Conservation (phyloP, 2,329 filamentous ascomycete species). For the Phialophora tarda region DNA sequence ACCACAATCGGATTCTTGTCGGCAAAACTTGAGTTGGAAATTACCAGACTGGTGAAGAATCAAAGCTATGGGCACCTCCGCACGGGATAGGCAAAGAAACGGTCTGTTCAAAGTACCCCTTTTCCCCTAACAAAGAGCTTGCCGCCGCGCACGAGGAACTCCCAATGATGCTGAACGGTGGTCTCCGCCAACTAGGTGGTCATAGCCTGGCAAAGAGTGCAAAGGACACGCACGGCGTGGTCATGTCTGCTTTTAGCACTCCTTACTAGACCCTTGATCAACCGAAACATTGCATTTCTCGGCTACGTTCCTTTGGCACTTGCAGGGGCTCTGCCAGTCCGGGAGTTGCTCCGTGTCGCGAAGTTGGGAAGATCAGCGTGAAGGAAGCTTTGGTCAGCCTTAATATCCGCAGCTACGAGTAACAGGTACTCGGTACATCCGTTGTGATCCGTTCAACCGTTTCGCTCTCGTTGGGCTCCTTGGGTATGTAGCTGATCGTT, state of each 20-base stretch:
- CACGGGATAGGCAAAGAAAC: background rate
- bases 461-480: constrained; percentile 8
- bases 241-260: background rate
- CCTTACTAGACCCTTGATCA: constrained; percentile 18
- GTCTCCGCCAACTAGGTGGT: background rate
- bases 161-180: background rate
- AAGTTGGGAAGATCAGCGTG: background rate
- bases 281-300: constrained; percentile 17
- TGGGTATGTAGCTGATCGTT: constrained; percentile 7
- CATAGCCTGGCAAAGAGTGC: background rate
- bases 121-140: background rate
- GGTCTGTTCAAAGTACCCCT: background rate
- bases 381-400: background rate
- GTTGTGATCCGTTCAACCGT: too few species aligned
- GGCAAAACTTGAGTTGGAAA: background rate
- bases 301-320: constrained; percentile 5
- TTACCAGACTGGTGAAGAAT: background rate
- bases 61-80: background rate
- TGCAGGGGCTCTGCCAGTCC: background rate
- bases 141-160: background rate
- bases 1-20: background rate
- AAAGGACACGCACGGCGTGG: background rate
- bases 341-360: background rate
- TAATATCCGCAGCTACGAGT: background rate
- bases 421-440: background rate